Base-by-base conservation (phyloP, 2,329 filamentous ascomycete species). In the Aspergillus sp. region DNA sequence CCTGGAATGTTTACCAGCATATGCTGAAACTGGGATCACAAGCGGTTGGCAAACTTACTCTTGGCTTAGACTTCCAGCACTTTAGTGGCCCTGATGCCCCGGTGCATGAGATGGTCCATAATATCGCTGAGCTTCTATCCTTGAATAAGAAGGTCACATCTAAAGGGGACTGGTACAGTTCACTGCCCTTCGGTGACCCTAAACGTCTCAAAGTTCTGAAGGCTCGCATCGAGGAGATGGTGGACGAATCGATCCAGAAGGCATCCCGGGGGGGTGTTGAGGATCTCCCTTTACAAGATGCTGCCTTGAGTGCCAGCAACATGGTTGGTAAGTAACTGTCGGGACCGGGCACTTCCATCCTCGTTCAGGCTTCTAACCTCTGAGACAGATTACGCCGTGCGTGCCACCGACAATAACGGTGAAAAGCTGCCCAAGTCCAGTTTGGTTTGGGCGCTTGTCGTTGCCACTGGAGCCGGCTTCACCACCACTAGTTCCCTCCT, bases 91-190 rank as follows among this genome's bases (percentile, higher is more conserved):
- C 71, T 1, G 77, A 86, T 52, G 73, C 84, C 0, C 81, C 77
- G 0, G 68, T 81, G 1, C 81, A 85, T 65, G 76, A 81, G 52
- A 81, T 87, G 71, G 81, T 86, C 0, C 66, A 74, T 46, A 62
- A 72, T 10, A 83, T 87, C 49, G 84, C 80, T 0, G 76, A 83
- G 49, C 64, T 77, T 0, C 75, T 88, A 2, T 75, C 78, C 29
- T 71, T 88, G 12, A 88, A 86, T 71, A 88, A 88, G 74, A 84
- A 84, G 67, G 75, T 87, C 7, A 78, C 83, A 0, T 78, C 81
- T 0, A 78, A 80, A 67, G 84, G 84, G 1, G 74, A 77, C 52
- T 88, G 85, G 85, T 87, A 87, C 59, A 73, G 73, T 2, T 71
- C 74, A 7, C 65, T 88, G 29, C 86, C 86, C 0, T 87, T 87